Base-by-base conservation (phyloP, 1,284 basidiomycete species). In the Moesziomyces sp. region DNA sequence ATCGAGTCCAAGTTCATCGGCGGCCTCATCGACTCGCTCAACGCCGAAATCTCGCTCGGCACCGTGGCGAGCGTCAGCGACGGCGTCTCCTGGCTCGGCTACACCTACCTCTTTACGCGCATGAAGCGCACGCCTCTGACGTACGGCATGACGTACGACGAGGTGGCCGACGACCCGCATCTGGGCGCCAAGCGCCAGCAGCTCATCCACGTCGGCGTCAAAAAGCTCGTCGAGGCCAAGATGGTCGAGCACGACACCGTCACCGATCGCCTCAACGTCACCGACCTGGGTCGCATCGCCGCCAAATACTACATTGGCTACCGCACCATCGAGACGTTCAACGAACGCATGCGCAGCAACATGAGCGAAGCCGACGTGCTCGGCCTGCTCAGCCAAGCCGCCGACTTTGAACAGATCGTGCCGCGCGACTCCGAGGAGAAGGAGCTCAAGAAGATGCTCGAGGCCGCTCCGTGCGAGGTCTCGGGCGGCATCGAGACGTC, bases 331-430 rank as follows among this genome's bases (percentile, higher is more conserved):
- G 93, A 94, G 83, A 89, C 92, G 4, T 99, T 97, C 87, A 94
- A 94, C 85, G 86, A 90, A 71, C 86, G 89, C 69, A 93, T 99
- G 85, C 88, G 89, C 57, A 88, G 90, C 1, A 89, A 87, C 64
- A 97, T 99, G 94, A 90, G 91, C 14, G 96, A 99, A 84, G 97
- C 95, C 2, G 95, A 99, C 84, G 89, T 94, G 24, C 88, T 99
- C 50, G 88, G 86, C 7, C 90, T 98, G 89, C 88, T 99, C 42
- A 91, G 93, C 73, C 89, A 89, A 86, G 96, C 94, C 60, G 94
- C 93, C 11, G 97, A 99, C 91, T 99, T 99, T 81, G 90, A 93
- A 65, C 97, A 99, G 87, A 91, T 99, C 52, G 92, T 97, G 86
- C 87, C 94, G 8, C 90, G 97, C 62, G 97, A 98, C 80, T 91